These are phyloP conservation scores for Diaporthe nobilis DNA, from an alignment of 2,329 filamentous ascomycete genomes.

Conservation along the genomic window DNA sequence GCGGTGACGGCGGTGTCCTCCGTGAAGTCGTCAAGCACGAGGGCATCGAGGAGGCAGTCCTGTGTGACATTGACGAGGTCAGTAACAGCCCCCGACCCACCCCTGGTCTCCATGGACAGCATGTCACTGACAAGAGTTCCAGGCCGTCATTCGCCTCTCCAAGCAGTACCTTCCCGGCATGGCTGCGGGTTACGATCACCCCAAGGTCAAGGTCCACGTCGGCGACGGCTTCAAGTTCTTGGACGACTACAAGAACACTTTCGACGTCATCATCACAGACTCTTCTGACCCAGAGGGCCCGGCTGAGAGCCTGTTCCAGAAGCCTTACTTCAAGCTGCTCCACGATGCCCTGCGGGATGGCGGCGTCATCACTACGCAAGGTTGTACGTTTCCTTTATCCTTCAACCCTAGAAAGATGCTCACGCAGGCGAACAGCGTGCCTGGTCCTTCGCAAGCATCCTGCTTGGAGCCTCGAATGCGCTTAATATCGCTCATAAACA, in stretches of 20 bases:
- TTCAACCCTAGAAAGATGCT: constrained; percentile 46
- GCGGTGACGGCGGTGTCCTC: constrained; percentile 96
- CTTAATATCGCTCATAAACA: constrained; percentile 25
- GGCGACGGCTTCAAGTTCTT: constrained; percentile 99
- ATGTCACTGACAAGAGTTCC: constrained; percentile 15
- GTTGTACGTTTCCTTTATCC: constrained; percentile 91
- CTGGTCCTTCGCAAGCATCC: constrained; percentile 45
- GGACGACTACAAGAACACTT: constrained; percentile 94
- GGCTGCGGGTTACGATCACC: constrained; percentile 93
- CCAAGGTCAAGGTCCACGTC: constrained; percentile 91
- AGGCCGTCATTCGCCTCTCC: constrained; percentile 96
- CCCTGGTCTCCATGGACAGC: constrained; percentile 17
- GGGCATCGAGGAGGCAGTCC: constrained; percentile 92
- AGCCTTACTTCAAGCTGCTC: constrained; percentile 97
- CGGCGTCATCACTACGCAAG: constrained; percentile 99
- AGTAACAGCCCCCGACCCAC: constrained; percentile 30
- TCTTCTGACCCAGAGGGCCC: constrained; percentile 97
- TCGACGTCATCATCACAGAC: constrained; percentile 99
- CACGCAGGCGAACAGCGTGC: constrained; percentile 51
- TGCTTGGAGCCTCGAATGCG: constrained; percentile 37
- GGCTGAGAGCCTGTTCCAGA: constrained; percentile 96
- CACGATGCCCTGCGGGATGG: constrained; percentile 91
- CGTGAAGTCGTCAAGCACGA: constrained; percentile 99
- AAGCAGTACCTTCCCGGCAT: constrained; percentile 98
- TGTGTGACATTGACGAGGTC: constrained; percentile 98